Conservation (phyloP, 2,329 filamentous ascomycete genomes). For the Exophiala sp. region DNA sequence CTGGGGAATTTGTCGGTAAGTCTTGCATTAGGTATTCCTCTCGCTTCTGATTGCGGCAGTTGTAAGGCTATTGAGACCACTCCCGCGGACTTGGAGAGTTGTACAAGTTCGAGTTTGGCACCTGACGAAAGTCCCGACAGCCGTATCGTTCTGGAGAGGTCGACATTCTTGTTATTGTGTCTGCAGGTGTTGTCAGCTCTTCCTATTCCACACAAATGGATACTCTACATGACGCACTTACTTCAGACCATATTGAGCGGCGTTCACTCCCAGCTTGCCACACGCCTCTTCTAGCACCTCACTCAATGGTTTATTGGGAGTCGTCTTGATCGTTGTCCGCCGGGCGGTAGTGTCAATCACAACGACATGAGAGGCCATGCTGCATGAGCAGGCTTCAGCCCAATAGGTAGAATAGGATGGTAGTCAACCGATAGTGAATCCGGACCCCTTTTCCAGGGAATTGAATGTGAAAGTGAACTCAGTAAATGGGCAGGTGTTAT, state of each 20-base stretch:
- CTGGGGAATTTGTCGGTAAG: constrained; percentile 83
- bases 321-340: constrained; percentile 77
- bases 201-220: not conserved
- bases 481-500: constrained; percentile 14
- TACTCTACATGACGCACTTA: constrained; percentile 39
- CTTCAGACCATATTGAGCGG: constrained; percentile 78
- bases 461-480: not conserved
- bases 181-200: constrained; percentile 40
- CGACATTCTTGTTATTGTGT: constrained; percentile 78
- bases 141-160: constrained; percentile 79
- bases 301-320: constrained; percentile 72
- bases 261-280: constrained; percentile 68
- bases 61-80: constrained; percentile 87
- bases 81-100: constrained; percentile 78
- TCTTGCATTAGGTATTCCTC: constrained; percentile 61
- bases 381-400: constrained; percentile 20
- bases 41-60: constrained; percentile 68
- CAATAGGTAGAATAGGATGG: constrained; percentile 10
- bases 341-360: constrained; percentile 79
- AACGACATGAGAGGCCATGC: constrained; percentile 83
- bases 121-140: constrained; percentile 78
- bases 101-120: constrained; percentile 87
- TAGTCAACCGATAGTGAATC: not conserved
- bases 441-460: not conserved
- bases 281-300: constrained; percentile 88